phyloP scores from a whole-genome alignment of 176 grass and related monocot genomes.

The Secale cereale region DNA sequence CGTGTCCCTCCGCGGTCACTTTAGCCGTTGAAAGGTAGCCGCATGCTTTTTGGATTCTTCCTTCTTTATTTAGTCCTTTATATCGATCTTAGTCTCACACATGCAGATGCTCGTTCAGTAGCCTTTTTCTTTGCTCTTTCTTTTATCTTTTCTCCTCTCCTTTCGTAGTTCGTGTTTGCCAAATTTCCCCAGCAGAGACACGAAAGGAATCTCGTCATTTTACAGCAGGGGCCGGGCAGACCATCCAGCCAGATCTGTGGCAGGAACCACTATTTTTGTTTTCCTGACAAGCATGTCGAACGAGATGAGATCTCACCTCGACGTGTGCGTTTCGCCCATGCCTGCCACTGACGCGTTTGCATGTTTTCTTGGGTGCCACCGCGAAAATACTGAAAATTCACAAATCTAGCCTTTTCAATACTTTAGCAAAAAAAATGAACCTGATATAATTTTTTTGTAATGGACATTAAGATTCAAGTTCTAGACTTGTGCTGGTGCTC shows the following conservation, averaged over 20 bases:
- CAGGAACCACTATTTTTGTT: conserved; percentile 7
- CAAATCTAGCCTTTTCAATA: no score
- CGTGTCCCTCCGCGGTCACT: background rate
- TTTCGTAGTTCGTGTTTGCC: background rate
- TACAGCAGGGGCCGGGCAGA: background rate
- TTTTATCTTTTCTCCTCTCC: background rate
- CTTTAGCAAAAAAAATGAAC: no score
- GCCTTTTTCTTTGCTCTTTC: background rate
- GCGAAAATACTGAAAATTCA: no score
- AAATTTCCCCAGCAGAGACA: background rate
- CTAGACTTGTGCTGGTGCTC: no score
- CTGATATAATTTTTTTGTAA: no score
- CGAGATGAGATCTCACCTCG: conserved; percentile 23
- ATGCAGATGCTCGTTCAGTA: conserved; percentile 16
- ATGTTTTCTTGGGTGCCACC: background rate
- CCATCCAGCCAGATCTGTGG: conserved; percentile 13
- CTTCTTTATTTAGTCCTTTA: background rate
- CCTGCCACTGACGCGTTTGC: background rate
- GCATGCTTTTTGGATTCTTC: conserved; percentile 22
- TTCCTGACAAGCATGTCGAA: conserved; percentile 12
- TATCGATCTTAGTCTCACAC: conserved; percentile 1
- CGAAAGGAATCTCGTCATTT: background rate
- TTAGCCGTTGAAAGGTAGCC: background rate
- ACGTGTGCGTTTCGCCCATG: conserved; percentile 22
- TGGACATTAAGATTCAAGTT: no score